These are phyloP conservation scores for Candida sp. DNA, from an alignment of 1,139 yeast genomes.

Conservation along the genomic window DNA sequence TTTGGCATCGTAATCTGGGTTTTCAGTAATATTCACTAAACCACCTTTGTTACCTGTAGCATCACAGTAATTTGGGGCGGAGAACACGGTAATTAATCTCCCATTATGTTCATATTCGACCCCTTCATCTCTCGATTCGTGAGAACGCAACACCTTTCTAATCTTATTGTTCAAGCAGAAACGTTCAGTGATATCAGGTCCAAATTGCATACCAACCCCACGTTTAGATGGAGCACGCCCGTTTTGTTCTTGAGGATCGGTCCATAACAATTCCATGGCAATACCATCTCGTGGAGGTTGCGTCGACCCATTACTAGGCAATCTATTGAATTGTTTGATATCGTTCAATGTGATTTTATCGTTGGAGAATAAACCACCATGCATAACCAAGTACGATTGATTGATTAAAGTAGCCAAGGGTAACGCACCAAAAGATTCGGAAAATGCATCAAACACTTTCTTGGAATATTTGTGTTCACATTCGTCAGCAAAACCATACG, in stretches of 20 bases:
- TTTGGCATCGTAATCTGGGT: slow-evolving; percentile 24
- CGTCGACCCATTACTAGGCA: slow-evolving; percentile 49
- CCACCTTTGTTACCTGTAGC: slow-evolving; percentile 90
- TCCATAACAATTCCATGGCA: slow-evolving; percentile 97
- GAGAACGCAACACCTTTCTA: slow-evolving; percentile 85
- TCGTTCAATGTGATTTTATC: slow-evolving; percentile 72
- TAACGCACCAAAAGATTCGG: slow-evolving; percentile 81
- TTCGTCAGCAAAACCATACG: slow-evolving; percentile 96
- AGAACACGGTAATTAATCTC: slow-evolving; percentile 82
- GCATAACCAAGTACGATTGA: slow-evolving; percentile 78
- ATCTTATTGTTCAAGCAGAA: slow-evolving; percentile 73
- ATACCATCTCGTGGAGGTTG: slow-evolving; percentile 93
- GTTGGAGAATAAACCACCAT: slow-evolving; percentile 90
- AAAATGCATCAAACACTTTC: slow-evolving; percentile 78
- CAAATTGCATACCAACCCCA: slow-evolving; percentile 95
- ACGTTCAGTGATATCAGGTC: slow-evolving; percentile 86
- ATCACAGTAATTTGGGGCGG: slow-evolving; percentile 98
- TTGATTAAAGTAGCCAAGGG: slow-evolving; percentile 87
- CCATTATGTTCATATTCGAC: slow-evolving; percentile 87
- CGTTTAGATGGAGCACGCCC: slow-evolving; percentile 91
- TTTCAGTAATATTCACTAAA: slow-evolving; percentile 59
- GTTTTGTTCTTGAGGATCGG: slow-evolving; percentile 80
- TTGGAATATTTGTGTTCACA: slow-evolving; percentile 88
- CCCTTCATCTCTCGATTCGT: slow-evolving; percentile 93
- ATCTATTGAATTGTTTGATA: slow-evolving; percentile 67